These are phyloP conservation scores for Seminavis robusta DNA, from an alignment of 108 stramenopile species.

Conservation along the genomic window DNA sequence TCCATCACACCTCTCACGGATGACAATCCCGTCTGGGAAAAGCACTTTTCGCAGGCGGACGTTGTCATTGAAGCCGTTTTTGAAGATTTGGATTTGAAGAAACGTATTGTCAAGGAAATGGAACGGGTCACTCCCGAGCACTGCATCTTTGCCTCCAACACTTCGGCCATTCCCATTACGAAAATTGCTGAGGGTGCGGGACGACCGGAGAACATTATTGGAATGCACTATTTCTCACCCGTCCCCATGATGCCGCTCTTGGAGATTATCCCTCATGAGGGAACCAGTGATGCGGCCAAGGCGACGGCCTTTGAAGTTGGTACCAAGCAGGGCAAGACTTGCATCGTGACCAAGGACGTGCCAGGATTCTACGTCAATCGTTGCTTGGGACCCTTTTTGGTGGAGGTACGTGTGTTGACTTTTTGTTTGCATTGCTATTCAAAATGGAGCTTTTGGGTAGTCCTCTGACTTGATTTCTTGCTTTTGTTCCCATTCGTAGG, in stretches of 20 bases:
- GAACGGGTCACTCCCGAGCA: conserved; percentile 90
- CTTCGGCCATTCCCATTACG: conserved; percentile 97
- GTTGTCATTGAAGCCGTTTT: conserved; percentile 97
- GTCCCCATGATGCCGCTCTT: conserved; percentile 98
- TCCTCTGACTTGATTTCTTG: background rate
- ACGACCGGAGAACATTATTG: conserved; percentile 92
- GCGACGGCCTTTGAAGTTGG: conserved; percentile 96
- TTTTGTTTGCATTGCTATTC: background rate
- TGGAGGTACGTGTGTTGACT: conserved; percentile 59
- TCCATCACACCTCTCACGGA: conserved; percentile 91
- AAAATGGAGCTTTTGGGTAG: background rate
- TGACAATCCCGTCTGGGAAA: conserved; percentile 60
- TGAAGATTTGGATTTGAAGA: conserved; percentile 95
- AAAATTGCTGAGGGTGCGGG: conserved; percentile 91
- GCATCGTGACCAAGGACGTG: conserved; percentile 97
- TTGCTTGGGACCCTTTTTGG: conserved; percentile 96
- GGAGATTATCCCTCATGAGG: conserved; percentile 96
- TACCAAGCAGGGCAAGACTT: conserved; percentile 98
- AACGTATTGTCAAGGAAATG: conserved; percentile 88
- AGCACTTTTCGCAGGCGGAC: conserved; percentile 89
- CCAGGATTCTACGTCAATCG: conserved; percentile 99
- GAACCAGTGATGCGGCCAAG: conserved; percentile 75
- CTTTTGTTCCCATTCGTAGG: conserved; percentile 6
- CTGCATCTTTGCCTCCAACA: conserved; percentile 98
- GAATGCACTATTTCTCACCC: conserved; percentile 99